These are phyloP conservation scores for Naganishia sp. DNA, from an alignment of 1,284 basidiomycete species.

Conservation along the genomic window DNA sequence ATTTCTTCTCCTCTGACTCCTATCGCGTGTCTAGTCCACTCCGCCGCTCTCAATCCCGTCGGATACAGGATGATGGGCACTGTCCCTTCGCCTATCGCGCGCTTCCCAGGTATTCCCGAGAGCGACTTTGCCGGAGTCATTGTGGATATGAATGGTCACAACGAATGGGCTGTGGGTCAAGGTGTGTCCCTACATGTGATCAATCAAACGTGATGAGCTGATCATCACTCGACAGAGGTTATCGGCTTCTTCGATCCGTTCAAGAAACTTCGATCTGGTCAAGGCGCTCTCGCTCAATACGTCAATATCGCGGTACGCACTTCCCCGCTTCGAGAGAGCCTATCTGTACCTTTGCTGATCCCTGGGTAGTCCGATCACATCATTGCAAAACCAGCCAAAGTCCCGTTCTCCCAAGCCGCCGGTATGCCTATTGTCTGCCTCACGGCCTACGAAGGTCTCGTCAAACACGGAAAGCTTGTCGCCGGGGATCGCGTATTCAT, in stretches of 20 bases:
- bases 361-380: slow-evolving; percentile 7
- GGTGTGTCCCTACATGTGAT: slow-evolving; percentile 16
- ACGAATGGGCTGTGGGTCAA: slow-evolving; percentile 13
- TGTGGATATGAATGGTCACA: slow-evolving; percentile 29
- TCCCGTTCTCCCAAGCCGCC: slow-evolving; percentile 32
- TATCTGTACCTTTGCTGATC: background rate
- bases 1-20: background rate
- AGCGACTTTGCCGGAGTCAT: slow-evolving; percentile 35
- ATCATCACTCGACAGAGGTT: background rate
- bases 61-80: slow-evolving; percentile 33
- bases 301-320: slow-evolving; percentile 6
- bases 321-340: no score
- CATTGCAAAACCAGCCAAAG: slow-evolving; percentile 15
- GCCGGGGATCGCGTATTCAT: slow-evolving; percentile 31
- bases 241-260: slow-evolving; percentile 3
- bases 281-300: slow-evolving; percentile 24
- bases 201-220: background rate
- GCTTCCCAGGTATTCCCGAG: slow-evolving; percentile 31
- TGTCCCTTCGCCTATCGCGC: slow-evolving; percentile 16
- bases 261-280: slow-evolving; percentile 16
- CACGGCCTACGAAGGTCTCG: slow-evolving; percentile 32
- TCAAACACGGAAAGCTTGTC: slow-evolving; percentile 12
- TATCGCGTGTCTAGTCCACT: slow-evolving; percentile 19
- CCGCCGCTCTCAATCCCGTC: slow-evolving; percentile 33
- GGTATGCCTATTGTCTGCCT: slow-evolving; percentile 31